phyloP scores from a whole-genome alignment of 2,329 filamentous ascomycete species.

The Aspergillus pseudotamarii region DNA sequence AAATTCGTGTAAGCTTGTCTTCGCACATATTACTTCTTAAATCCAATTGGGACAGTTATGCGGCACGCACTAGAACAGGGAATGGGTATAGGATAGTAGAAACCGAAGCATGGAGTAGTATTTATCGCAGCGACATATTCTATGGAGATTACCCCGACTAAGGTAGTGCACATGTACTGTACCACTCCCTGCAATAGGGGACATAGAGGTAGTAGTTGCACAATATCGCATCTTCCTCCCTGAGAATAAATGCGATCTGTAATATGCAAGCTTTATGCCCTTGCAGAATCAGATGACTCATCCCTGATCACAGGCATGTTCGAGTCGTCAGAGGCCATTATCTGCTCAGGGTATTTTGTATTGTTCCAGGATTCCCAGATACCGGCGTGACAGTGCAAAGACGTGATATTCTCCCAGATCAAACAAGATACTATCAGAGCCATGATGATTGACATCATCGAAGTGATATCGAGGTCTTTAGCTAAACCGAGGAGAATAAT shows the following conservation, averaged over 20 bases:
- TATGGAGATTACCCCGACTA: not conserved
- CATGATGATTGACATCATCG: constrained; percentile 49
- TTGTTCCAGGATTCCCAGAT: constrained; percentile 36
- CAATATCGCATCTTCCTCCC: not conserved
- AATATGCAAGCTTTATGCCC: not conserved
- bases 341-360: constrained; percentile 28
- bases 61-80: not conserved
- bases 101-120: not conserved
- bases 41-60: not conserved
- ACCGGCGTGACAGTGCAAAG: constrained; percentile 24
- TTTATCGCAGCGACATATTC: not conserved
- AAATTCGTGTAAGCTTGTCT: not conserved
- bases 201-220: not conserved
- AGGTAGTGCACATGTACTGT: not conserved
- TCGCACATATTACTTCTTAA: not conserved
- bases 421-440: constrained; percentile 46
- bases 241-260: not conserved
- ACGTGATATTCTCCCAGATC: constrained; percentile 49
- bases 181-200: not conserved
- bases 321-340: not conserved
- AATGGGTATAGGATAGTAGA: not conserved
- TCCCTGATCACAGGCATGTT: not conserved
- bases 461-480: constrained; percentile 33
- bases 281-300: not conserved
- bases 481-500: constrained; percentile 41